These are phyloP conservation scores for Ophiocordyceps camponoti-saundersi DNA, from an alignment of 2,329 filamentous ascomycete species.

Conservation along the genomic window DNA sequence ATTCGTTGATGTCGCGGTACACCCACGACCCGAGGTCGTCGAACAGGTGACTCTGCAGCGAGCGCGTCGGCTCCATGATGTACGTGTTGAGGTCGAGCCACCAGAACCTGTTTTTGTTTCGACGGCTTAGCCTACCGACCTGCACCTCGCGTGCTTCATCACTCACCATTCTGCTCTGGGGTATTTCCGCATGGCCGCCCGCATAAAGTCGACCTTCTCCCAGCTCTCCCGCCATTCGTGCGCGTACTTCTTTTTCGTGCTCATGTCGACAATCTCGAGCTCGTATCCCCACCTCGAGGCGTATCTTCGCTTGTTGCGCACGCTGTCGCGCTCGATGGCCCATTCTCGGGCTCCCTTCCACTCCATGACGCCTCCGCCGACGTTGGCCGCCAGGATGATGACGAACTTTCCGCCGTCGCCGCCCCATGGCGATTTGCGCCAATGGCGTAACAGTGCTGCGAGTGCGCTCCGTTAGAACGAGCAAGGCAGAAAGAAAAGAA, in stretches of 20 bases:
- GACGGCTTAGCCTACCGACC: not conserved
- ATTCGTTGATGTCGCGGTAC: constrained; percentile 91
- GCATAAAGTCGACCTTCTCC: constrained; percentile 94
- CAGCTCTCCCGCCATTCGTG: constrained; percentile 99
- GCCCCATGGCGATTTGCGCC: constrained; percentile 54
- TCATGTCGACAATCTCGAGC: constrained; percentile 94
- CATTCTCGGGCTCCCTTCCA: constrained; percentile 96
- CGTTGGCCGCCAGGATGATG: constrained; percentile 81
- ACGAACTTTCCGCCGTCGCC: constrained; percentile 86
- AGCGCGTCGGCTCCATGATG: constrained; percentile 90
- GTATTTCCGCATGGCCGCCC: constrained; percentile 80
- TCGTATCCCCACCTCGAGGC: constrained; percentile 82
- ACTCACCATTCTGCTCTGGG: constrained; percentile 87
- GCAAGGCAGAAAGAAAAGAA: no score
- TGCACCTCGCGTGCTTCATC: not conserved
- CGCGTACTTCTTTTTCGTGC: constrained; percentile 94
- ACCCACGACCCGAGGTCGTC: constrained; percentile 54
- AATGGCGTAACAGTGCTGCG: constrained; percentile 38
- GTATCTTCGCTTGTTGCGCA: constrained; percentile 89
- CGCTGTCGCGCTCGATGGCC: constrained; percentile 93
- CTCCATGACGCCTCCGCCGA: constrained; percentile 95
- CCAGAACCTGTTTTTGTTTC: constrained; percentile 72
- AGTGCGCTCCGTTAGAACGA: constrained; percentile 1
- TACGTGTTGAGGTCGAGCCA: constrained; percentile 97
- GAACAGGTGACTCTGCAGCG: constrained; percentile 82